Evolutionary conservation across 345 rosid species (phyloP), one percentile per base, ranked within the genome.

Genomic region (Boechera retrofracta): DNA sequence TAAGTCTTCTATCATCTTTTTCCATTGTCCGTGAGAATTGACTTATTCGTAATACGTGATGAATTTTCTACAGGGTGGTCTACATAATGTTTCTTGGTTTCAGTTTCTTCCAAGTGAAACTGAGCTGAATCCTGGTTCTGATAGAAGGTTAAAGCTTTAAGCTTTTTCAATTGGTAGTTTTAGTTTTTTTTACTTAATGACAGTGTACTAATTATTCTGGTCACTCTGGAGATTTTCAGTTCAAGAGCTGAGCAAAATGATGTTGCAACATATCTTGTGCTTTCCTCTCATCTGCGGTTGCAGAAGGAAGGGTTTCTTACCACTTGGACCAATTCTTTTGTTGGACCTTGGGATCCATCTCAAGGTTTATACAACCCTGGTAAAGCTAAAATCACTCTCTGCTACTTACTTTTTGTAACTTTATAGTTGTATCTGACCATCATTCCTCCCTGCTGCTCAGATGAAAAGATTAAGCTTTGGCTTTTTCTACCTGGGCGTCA

Each of bases 341-440:
- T 95, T 75, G 99, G 99, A 81, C 99, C 99, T 79, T 95, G 99
- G 99, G 99, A 95, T 83, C 99, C 97, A 33, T 95, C 99, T 77
- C 99, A 95, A 81, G 99, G 99, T 64, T 72, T 93, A 79, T 91
- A 95, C 76, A 95, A 93, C 80, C 99, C 99, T 68, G 99, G 99
- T 92, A 86, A 81, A 11, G 71, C 8, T 58, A 7, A 44, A 49
- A 51, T 18, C 38, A 21, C 59, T n/a, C 24, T 39, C 10, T 60
- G 18, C 0, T 51, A n/a, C 5, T 16, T 42, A 32, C 18, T 44
- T 73, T 29, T 53, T 54, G 52, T 59, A 2, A 2, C 1, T 38
- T 47, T 53, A 35, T 18, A 8, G 18, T 67, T 66, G 35, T 21
- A 3, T 67, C 56, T 75, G 57, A 73, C 42, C 70, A 33, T 59